Evolutionary conservation across 169 alveolate species (phyloP), one percentile per base, ranked within the genome.

Genomic region (Plasmodium gonderi): DNA sequence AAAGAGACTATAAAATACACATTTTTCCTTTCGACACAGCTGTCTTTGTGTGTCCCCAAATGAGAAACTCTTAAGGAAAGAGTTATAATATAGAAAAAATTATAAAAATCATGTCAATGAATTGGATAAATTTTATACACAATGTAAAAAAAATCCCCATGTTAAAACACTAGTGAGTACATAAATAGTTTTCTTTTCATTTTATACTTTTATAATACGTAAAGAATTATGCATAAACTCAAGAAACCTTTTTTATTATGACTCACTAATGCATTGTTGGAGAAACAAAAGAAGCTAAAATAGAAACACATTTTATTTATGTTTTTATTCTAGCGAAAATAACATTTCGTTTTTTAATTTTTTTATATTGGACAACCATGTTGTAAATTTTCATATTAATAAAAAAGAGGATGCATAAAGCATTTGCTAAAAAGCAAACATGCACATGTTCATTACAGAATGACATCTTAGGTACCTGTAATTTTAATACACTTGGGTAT

Each of bases 361-460:
- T 60, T 60, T 60, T 60, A 60, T 60, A 60, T 60, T 60, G 72
- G 72, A 60, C 33, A 54, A 54, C 3, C 23, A 54, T 54, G 69
- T 54, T 54, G 69, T 54, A 54, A 60, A 60, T 29, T 29, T 60
- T 60, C 26, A 60, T 60, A 23, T 60, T 60, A 60, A 36, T 36
- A 20, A 60, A 60, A 20, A 60, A 60, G n/a, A 14, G 72, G 72
- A 60, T 60, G 72, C n/a, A 20, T 29, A 60, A 60, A 60, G 26
- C 72, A 36, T 60, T 60, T 75, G 68, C 17, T 26, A 75, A 36
- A 49, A 42, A 75, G 29, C 81, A 31, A 75, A 75, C 29, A 75
- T 38, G 51, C 29, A 38, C 38, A 75, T 75, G 23, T 75, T 40
- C 64, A 75, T 75, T 75, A 75, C 81, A 75, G 38, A 75, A 75